Percentiles rank a stretch among this genome's conserved stretches.
These are phyloP conservation scores for Pisolithus marmoratus DNA, from an alignment of 768 basidiomycete species.

Conservation along the genomic window DNA sequence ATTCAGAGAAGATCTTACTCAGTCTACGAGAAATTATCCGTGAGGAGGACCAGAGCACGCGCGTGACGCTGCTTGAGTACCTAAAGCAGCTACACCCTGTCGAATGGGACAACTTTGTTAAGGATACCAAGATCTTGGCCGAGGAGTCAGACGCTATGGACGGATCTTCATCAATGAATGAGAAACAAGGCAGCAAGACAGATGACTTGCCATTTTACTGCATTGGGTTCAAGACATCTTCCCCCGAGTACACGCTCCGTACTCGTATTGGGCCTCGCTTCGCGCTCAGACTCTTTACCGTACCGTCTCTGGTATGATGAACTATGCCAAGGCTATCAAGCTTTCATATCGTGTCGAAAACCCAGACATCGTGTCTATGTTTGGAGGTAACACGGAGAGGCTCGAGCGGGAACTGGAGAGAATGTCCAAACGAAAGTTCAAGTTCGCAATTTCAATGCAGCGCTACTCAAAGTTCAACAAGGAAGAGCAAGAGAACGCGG, in stretches of 20 bases:
- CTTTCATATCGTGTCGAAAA: conserved; percentile 98
- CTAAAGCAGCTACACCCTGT: conserved; percentile 97
- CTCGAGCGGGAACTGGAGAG: conserved; percentile 94
- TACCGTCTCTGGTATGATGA: conserved; percentile 99
- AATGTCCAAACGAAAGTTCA: conserved; percentile 97
- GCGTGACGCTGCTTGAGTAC: conserved; percentile 96
- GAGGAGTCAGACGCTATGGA: conserved; percentile 72
- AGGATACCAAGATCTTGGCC: conserved; percentile 97
- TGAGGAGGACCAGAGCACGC: conserved; percentile 94
- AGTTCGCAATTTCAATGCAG: conserved; percentile 98
- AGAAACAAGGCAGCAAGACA: conserved; percentile 61
- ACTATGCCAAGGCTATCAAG: conserved; percentile 99
- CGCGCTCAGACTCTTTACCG: conserved; percentile 98
- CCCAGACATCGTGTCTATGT: conserved; percentile 92
- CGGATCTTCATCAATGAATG: conserved; percentile 50
- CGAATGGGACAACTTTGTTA: conserved; percentile 99
- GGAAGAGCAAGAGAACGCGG: conserved; percentile 97
- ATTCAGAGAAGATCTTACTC: conserved; percentile 96
- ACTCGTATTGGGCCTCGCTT: conserved; percentile 99
- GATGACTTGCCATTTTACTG: conserved; percentile 99
- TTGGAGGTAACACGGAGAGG: conserved; percentile 94
- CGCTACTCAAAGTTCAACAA: conserved; percentile 99
- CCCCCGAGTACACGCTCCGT: conserved; percentile 96
- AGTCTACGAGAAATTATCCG: conserved; percentile 97
- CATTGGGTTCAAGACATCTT: conserved; percentile 98